Base-by-base conservation (phyloP, 2,329 filamentous ascomycete genomes). In the Colletotrichum lindemuthianum region DNA sequence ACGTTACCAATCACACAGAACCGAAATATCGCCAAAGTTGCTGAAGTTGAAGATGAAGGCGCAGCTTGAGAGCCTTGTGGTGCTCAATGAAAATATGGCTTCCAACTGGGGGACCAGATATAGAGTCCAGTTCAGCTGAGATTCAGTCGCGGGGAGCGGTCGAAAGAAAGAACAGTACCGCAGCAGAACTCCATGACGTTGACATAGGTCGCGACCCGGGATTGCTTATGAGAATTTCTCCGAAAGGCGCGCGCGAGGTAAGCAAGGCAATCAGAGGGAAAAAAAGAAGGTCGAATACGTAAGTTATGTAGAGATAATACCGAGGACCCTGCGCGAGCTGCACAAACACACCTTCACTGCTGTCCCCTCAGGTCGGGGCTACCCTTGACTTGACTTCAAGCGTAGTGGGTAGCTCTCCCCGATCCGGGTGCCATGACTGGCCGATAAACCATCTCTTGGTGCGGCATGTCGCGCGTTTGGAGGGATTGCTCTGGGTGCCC, bases 301-400 rank as follows among this genome's bases (percentile, higher is more conserved):
- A 67, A 60, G 55, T 39, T 60, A 52, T 61, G 58, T 61, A 56
- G 47, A 63, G 61, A 53, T 48, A 39, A 48, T 43, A 49, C 61
- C 34, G 58, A 67, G 50, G 50, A 66, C 64, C 64, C 60, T 67
- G 64, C 60, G 61, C 55, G 53, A 49, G 52, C 63, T 66, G 59
- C 41, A 48, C 59, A 66, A 54, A 64, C 48, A 64, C 60, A 54
- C 63, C 51, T 66, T 66, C 36, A 66, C 54, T 66, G 47, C 53
- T 47, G 37, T 60, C 52, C 54, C 56, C 44, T 59, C 56, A 34
- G 50, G 16, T 67, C 61, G 63, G 58, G 61, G 53, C 57, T 60
- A 66, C 57, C 65, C 65, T 66, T 60, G 52, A 39, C 57, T 59
- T 66, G 63, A 63, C 61, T 58, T 52, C 56, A 58, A 32, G 57